These are phyloP conservation scores for Leccinum variicolor DNA, from an alignment of 768 basidiomycete species.

Conservation along the genomic window DNA sequence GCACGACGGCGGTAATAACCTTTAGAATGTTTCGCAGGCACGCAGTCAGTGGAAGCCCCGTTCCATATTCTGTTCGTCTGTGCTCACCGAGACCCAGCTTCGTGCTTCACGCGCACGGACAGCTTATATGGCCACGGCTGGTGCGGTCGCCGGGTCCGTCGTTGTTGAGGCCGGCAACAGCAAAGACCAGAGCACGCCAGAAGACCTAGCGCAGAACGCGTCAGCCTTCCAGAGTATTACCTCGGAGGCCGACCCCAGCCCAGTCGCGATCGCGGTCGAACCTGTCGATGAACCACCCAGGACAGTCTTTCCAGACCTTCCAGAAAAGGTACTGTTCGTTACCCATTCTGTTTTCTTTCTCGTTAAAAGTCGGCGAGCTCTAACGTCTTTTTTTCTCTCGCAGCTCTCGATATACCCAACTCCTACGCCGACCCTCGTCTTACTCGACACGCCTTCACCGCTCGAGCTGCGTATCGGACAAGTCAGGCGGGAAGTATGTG, in stretches of 20 bases:
- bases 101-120: slow-evolving; percentile 21
- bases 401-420: slow-evolving; percentile 84
- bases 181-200: slow-evolving; percentile 2
- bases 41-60: slow-evolving; percentile 12
- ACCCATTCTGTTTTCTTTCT: background rate
- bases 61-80: background rate
- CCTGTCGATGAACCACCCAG: slow-evolving; percentile 7
- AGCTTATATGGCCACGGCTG: slow-evolving; percentile 16
- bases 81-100: slow-evolving; percentile 11
- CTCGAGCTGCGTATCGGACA: slow-evolving; percentile 76
- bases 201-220: background rate
- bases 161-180: slow-evolving; percentile 9
- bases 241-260: background rate
- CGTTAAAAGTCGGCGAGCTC: background rate
- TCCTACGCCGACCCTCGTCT: slow-evolving; percentile 56
- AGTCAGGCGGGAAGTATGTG: slow-evolving; percentile 57
- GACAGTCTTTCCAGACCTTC: slow-evolving; percentile 16
- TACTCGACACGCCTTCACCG: slow-evolving; percentile 71
- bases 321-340: slow-evolving; percentile 23
- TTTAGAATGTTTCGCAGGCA: slow-evolving; percentile 25
- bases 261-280: background rate
- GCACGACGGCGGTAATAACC: background rate
- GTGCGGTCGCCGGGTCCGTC: slow-evolving; percentile 13
- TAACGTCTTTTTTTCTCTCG: background rate
- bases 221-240: background rate